These are phyloP conservation scores for Thalassiosira hispida DNA, from an alignment of 352 stramenopile genomes.

Conservation along the genomic window DNA sequence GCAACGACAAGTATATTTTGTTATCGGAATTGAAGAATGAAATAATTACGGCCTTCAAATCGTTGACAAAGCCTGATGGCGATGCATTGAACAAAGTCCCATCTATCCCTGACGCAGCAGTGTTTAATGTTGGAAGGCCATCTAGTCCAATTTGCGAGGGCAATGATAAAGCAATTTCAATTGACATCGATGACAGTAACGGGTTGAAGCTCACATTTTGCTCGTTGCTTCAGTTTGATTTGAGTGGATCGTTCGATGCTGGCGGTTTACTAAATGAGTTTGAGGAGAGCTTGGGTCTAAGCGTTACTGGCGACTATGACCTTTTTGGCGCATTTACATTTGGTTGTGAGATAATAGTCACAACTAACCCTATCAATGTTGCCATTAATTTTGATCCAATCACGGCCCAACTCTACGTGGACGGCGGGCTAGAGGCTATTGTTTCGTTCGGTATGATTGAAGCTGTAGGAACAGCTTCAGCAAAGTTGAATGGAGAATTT, in stretches of 20 bases:
- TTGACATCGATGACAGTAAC: slow-evolving; percentile 23
- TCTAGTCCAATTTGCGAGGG: slow-evolving; percentile 22
- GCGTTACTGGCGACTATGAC: slow-evolving; percentile 13
- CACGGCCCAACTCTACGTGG: slow-evolving; percentile 18
- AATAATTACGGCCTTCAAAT: slow-evolving; percentile 22
- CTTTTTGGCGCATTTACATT: slow-evolving; percentile 33
- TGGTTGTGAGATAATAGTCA: slow-evolving; percentile 24
- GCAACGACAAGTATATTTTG: slow-evolving; percentile 20
- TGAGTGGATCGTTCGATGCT: slow-evolving; percentile 12
- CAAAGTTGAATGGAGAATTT: slow-evolving; percentile 8
- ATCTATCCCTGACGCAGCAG: slow-evolving; percentile 21
- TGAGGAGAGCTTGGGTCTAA: slow-evolving; percentile 28
- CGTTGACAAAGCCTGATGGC: slow-evolving; percentile 21
- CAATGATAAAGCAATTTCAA: slow-evolving; percentile 46
- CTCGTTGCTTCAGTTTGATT: slow-evolving; percentile 40
- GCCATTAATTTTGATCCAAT: slow-evolving; percentile 47
- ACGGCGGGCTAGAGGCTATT: slow-evolving; percentile 5
- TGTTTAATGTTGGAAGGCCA: slow-evolving; percentile 21
- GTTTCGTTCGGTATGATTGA: slow-evolving; percentile 44
- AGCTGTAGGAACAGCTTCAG: slow-evolving; percentile 1
- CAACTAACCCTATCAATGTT: not conserved
- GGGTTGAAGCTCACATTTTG: slow-evolving; percentile 39
- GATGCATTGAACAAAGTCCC: not conserved
- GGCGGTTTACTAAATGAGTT: slow-evolving; percentile 20
- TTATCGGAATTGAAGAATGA: slow-evolving; percentile 29